phyloP scores from a whole-genome alignment of 768 basidiomycete species.

The Serpula lacrymans region DNA sequence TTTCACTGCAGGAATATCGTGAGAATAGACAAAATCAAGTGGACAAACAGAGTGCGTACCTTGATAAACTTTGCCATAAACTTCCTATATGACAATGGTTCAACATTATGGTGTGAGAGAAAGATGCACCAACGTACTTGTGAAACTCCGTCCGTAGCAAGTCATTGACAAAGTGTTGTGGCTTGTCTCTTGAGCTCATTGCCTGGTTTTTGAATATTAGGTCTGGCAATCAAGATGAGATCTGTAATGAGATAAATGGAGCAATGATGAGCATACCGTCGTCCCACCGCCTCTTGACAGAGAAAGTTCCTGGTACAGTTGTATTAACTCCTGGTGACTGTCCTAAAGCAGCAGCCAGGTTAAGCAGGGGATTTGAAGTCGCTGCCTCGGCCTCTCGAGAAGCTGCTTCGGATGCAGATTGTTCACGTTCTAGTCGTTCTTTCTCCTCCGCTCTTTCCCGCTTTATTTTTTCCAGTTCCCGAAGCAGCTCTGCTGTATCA shows the following conservation, averaged over 20 bases:
- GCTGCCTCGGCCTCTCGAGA: constrained; percentile 82
- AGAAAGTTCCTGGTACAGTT: constrained; percentile 76
- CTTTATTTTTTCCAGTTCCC: constrained; percentile 98
- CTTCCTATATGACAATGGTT: constrained; percentile 50
- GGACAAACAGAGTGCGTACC: too few relatives aligned
- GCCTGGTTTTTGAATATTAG: constrained; percentile 99
- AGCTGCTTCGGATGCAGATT: constrained; percentile 56
- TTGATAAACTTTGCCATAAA: constrained; percentile 94
- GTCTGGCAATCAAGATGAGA: constrained; percentile 44
- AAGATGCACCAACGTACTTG: constrained; percentile 51
- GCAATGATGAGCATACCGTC: constrained; percentile 53
- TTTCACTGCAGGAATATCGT: too few relatives aligned
- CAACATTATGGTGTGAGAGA: constrained; percentile 3
- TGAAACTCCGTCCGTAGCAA: constrained; percentile 91
- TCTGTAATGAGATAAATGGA: constrained; percentile 3
- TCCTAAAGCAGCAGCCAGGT: constrained; percentile 87
- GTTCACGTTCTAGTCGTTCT: constrained; percentile 73
- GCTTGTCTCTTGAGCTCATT: constrained; percentile 57
- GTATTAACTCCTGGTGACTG: constrained; percentile 72
- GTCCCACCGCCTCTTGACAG: constrained; percentile 93
- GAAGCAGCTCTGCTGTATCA: constrained; percentile 88
- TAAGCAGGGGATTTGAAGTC: constrained; percentile 81
- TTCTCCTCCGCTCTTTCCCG: constrained; percentile 94
- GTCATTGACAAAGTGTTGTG: constrained; percentile 92
- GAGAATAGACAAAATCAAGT: too few relatives aligned